Evolutionary conservation across 2,329 filamentous ascomycete species (phyloP).

Genomic region (Davidsoniella neocaledoniae): DNA sequence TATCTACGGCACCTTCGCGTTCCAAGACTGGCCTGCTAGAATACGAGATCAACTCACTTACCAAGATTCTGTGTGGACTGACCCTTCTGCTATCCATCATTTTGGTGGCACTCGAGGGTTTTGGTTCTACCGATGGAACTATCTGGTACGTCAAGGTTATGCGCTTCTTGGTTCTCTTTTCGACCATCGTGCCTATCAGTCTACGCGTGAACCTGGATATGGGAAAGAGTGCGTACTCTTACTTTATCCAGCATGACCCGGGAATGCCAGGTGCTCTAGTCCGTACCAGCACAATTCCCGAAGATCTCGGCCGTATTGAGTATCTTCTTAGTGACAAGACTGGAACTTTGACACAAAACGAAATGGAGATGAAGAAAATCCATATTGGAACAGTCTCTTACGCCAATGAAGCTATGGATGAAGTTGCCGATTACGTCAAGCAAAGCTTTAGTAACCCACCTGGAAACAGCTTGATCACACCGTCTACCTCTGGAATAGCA

Average conservation of each 20-base stretch:
- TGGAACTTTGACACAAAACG: conserved; percentile 92
- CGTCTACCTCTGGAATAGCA: conserved; percentile 42
- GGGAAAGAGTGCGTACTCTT: conserved; percentile 91
- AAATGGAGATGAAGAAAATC: conserved; percentile 98
- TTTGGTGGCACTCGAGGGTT: conserved; percentile 74
- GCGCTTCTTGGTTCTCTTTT: conserved; percentile 95
- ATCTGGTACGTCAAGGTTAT: conserved; percentile 94
- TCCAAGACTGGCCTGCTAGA: conserved; percentile 91
- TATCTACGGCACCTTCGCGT: conserved; percentile 80
- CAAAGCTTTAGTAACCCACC: conserved; percentile 54
- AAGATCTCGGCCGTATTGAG: conserved; percentile 88
- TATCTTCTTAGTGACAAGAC: conserved; percentile 96
- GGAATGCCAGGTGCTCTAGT: conserved; percentile 88
- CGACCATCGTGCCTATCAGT: conserved; percentile 97
- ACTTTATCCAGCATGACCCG: conserved; percentile 81
- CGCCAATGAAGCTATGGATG: conserved; percentile 97
- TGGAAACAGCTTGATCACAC: conserved; percentile 43
- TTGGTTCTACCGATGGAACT: conserved; percentile 47
- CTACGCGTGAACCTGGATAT: conserved; percentile 91
- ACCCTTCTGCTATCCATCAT: conserved; percentile 76
- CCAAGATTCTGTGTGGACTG: conserved; percentile 84
- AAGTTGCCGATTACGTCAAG: conserved; percentile 70
- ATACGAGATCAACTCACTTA: conserved; percentile 91
- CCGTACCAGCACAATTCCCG: conserved; percentile 90
- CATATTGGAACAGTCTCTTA: conserved; percentile 97